Percentiles rank a stretch among this genome's conserved stretches.
Evolutionary conservation across 1,139 yeast genomes (phyloP).

Genomic region (Entelexis sorbosivorans): DNA sequence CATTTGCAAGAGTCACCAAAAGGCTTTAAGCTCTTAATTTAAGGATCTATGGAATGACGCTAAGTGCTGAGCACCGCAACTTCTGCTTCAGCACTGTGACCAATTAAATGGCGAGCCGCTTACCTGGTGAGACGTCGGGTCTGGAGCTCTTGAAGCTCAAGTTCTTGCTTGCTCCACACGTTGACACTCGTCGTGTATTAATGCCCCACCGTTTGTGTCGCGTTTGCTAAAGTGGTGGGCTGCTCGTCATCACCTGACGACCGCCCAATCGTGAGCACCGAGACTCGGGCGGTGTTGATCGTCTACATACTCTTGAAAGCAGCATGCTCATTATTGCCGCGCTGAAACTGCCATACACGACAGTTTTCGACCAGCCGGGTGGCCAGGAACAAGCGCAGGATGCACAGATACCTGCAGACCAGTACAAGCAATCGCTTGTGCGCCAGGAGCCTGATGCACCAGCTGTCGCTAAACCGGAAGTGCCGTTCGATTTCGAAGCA

Average conservation of each 20-base stretch:
- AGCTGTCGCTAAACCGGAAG: conserved; percentile 8
- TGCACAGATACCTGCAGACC: neutral
- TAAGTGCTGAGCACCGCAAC: too few relatives aligned
- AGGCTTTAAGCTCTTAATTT: too few relatives aligned
- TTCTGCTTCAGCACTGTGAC: too few relatives aligned
- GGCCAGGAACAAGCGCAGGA: neutral
- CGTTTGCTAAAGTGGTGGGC: neutral
- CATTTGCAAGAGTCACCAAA: too few relatives aligned
- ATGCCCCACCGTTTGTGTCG: neutral
- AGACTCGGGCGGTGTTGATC: neutral
- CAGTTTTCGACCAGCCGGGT: conserved; percentile 12
- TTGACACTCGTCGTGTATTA: too few relatives aligned
- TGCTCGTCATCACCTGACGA: conserved; percentile 1
- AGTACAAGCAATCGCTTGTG: conserved; percentile 10
- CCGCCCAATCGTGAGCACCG: neutral
- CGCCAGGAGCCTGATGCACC: conserved; percentile 11
- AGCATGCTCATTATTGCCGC: conserved; percentile 21
- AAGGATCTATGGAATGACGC: too few relatives aligned
- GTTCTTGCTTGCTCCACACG: too few relatives aligned
- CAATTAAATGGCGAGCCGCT: too few relatives aligned
- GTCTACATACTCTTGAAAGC: neutral
- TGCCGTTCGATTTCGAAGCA: conserved; percentile 23
- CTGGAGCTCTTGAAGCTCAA: too few relatives aligned
- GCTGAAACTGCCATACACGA: conserved; percentile 21
- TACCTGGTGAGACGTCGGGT: too few relatives aligned